Evolutionary conservation across 306 rosid genomes (phyloP), one percentile per base, ranked within the genome.

Genomic region (Hippophae tibetana): DNA sequence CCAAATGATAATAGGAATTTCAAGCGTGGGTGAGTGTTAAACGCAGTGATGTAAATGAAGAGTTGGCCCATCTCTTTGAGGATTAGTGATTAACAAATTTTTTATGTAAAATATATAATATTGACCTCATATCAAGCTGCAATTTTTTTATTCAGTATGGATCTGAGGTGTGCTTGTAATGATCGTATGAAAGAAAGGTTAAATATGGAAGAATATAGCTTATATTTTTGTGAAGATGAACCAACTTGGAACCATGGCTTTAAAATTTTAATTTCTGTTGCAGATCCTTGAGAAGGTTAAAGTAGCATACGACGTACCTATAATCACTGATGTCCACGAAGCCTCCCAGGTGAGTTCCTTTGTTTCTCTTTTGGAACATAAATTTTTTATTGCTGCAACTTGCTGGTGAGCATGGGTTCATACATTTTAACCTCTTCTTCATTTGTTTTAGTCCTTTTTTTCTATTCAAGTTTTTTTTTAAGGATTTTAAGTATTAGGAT

Each of bases 201-300:
- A 43, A 25, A 10, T 5, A 45, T 45, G 26, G 7, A 9, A 27
- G 31, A 42, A 43, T 58, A 8, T 11, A 49, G 6, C 53, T 58
- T 42, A n/a, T 58, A 7, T 7, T 23, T 46, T 18, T 18, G 23
- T 18, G 23, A 18, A 18, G 23, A 18, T 18, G 23, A 18, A 18
- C 23, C 23, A 18, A 18, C 23, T 18, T 18, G 23, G 23, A 18
- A 18, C 54, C 13, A 45, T 6, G 63, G 3, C 10, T 60, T 60
- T 9, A 9, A 38, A 2, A 13, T 64, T 54, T 54, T 56, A 26
- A 13, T 5, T 63, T 18, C 41, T 69, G 9, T 66, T 57, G 65
- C 85, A 92, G 96, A 85, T 88, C 69, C 96, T 92, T 26, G 99
- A 88, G 79, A 92, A 92, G 85, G 90, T 75, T 75, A 88, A 92